Base-by-base conservation (phyloP, 129 eudicot genomes). In the Pittosporum tobira region DNA sequence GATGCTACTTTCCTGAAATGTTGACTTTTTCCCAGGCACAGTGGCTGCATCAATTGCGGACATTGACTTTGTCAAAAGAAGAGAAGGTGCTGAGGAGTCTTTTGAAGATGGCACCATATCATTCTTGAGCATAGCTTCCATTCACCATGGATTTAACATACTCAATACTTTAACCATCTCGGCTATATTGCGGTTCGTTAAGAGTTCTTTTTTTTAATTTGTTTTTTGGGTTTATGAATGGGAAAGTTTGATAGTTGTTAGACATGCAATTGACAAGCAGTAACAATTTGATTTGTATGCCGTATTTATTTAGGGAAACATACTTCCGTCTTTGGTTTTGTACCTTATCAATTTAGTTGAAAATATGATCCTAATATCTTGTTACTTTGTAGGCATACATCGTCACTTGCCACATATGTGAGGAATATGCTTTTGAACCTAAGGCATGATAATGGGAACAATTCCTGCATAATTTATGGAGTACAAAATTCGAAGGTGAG, bases 11-110 rank as follows among this genome's bases (percentile, higher is more conserved):
- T 22, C 8, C 2, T 69, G 54, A 23, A 51, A 56, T n/a, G 26
- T 25, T 30, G 29, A 60, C 48, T n/a, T 27, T 2, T 54, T 70
- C 66, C 6, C 73, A 90, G 97, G 98, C 68, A 90, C 98, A 22
- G 95, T 90, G 56, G 94, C 94, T 59, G 94, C 95, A 63, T 83
- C 98, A 23, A 90, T 85, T 63, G 95, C 98, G 57, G 98, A 90
- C 65, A 73, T 90, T 36, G 98, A 90, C 75, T 85, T 71, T 70
- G 87, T 80, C 70, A 85, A 74, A 71, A 81, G 95, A 73, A 90
- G 98, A 74, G 89, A 85, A 24, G 89, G 89, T 8, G 52, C 79
- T 55, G 95, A 90, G 76, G 98, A 90, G 51, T 67, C 61, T 43
- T 85, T 90, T 26, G 98, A 90, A 83, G 95, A 90, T 71, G 98